Evolutionary conservation across 23 red algal genomes (phyloP).

Genomic region (Rhodosorus marinus): DNA sequence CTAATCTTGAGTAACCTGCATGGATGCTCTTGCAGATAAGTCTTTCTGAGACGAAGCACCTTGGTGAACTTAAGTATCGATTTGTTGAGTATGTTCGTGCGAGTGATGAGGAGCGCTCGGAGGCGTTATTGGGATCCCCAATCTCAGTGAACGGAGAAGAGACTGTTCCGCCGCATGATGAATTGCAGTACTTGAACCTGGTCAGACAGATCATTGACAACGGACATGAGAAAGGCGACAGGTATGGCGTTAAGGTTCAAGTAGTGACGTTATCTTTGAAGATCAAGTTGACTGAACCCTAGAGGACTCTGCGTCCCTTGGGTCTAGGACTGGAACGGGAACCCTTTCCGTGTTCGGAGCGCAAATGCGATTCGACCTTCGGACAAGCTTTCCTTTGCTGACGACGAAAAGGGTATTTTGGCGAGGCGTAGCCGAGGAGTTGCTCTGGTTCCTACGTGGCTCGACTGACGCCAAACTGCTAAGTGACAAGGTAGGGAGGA

Average conservation of each 20-base stretch:
- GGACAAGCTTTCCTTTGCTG: conserved; percentile 45
- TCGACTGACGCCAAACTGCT: conserved; percentile 41
- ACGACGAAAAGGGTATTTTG: conserved; percentile 96
- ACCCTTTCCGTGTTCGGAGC: conserved; percentile 75
- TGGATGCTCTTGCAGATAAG: no score
- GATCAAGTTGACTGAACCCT: not conserved
- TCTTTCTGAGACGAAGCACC: no score
- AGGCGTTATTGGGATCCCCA: not conserved
- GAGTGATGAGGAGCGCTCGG: no score
- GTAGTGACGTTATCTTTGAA: not conserved
- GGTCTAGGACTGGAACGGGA: conserved; percentile 60
- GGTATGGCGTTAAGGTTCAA: conserved; percentile 8
- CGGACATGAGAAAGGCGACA: conserved; percentile 30
- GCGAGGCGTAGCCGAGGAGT: conserved; percentile 83
- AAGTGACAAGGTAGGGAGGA: no score
- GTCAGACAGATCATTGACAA: conserved; percentile 32
- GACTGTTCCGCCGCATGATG: conserved; percentile 21
- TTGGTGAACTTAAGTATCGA: no score
- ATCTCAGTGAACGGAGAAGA: not conserved
- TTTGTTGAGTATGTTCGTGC: no score
- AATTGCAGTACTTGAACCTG: conserved; percentile 76
- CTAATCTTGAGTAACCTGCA: no score
- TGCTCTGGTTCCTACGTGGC: conserved; percentile 83
- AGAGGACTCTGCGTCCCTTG: not conserved
- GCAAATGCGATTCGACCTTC: conserved; percentile 74